Evolutionary conservation across 495 filamentous ascomycete species (phyloP).

Genomic region (Annulohypoxylon moriforme): DNA sequence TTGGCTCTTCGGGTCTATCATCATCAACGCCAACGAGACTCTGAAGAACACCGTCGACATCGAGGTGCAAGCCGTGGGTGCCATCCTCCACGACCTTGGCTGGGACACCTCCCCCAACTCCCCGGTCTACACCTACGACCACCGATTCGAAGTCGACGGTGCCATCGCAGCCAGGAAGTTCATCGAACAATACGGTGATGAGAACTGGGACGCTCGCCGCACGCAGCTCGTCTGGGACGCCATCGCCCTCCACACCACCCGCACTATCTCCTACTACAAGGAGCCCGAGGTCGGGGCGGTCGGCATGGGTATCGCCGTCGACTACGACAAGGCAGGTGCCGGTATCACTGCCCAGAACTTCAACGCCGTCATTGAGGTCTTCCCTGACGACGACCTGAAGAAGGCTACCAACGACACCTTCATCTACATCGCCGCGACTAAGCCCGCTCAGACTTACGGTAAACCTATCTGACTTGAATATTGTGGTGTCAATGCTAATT

Average conservation of each 20-base stretch:
- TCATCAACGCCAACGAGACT: slow-evolving; percentile 51
- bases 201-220: slow-evolving; percentile 52
- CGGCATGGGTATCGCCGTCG: slow-evolving; percentile 51
- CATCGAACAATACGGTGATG: slow-evolving; percentile 41
- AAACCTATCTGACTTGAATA: slow-evolving; percentile 25
- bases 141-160: slow-evolving; percentile 59
- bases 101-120: slow-evolving; percentile 53
- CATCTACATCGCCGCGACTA: slow-evolving; percentile 49
- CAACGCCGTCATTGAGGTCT: slow-evolving; percentile 44
- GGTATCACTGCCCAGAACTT: slow-evolving; percentile 52
- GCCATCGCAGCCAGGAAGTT: slow-evolving; percentile 55
- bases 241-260: slow-evolving; percentile 56
- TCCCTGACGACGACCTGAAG: slow-evolving; percentile 49
- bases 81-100: slow-evolving; percentile 67
- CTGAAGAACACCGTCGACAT: slow-evolving; percentile 51
- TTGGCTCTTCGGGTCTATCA: slow-evolving; percentile 54
- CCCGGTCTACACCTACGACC: slow-evolving; percentile 46
- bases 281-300: slow-evolving; percentile 52
- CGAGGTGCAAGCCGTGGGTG: slow-evolving; percentile 62
- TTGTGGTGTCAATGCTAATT: slow-evolving; percentile 20
- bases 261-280: slow-evolving; percentile 53
- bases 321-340: slow-evolving; percentile 53
- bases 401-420: slow-evolving; percentile 50
- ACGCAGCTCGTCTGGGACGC: slow-evolving; percentile 58
- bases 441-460: slow-evolving; percentile 55